phyloP scores from a whole-genome alignment of 2,329 filamentous ascomycete species.

The Stagonosporopsis cucurbitacearum region DNA sequence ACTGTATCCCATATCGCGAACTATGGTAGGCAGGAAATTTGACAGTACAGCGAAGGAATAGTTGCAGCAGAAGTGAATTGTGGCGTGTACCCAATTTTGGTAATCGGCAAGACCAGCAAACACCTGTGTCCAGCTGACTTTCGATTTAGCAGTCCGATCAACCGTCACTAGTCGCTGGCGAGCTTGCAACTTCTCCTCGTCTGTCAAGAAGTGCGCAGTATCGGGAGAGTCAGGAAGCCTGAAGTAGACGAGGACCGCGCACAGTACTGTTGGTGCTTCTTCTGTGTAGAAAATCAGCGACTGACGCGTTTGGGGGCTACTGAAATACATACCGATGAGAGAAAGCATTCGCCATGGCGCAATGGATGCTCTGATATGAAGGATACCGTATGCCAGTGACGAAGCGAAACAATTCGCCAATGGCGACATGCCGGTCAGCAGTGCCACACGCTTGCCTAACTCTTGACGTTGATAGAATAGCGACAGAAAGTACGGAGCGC shows the following conservation, averaged over 20 bases:
- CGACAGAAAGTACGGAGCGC: neutral
- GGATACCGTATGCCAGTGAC: neutral
- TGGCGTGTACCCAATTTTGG: neutral
- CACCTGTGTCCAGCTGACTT: neutral
- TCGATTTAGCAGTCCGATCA: neutral
- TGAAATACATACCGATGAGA: neutral
- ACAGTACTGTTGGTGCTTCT: neutral
- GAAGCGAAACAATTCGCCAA: neutral
- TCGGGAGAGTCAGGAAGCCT: neutral
- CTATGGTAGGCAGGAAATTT: neutral
- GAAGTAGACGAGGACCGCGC: neutral
- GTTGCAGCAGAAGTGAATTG: conserved; percentile 1
- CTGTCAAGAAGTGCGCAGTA: neutral
- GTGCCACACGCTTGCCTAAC: neutral
- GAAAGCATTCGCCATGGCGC: neutral
- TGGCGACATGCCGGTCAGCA: neutral
- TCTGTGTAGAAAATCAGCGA: neutral
- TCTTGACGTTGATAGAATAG: neutral
- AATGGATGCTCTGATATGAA: neutral
- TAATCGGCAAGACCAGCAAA: conserved; percentile 13
- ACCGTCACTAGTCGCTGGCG: neutral
- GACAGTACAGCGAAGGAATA: neutral
- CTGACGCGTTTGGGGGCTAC: neutral
- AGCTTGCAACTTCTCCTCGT: neutral
- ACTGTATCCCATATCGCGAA: neutral